Percentiles rank a stretch among this genome's conserved stretches.
Conservation (phyloP, 805 yeast species). For the Pichia nanzhaoensis region DNA sequence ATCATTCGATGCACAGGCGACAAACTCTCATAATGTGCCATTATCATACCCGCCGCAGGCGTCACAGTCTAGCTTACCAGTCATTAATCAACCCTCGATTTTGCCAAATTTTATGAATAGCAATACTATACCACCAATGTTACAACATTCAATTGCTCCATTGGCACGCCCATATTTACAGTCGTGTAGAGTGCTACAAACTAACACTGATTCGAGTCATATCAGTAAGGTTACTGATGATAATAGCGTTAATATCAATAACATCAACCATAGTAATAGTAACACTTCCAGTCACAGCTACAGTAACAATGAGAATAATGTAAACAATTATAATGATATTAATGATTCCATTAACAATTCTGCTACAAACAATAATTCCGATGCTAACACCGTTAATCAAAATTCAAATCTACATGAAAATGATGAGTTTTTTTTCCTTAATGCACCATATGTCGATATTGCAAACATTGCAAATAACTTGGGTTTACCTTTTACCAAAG, state of each 20-base stretch:
- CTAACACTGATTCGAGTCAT: background rate
- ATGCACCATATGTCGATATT: slow-evolving; percentile 17
- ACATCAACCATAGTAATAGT: no score
- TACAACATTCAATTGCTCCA: slow-evolving; percentile 5
- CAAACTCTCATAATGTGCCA: background rate
- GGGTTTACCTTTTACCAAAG: slow-evolving; percentile 24
- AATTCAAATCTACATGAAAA: slow-evolving; percentile 7
- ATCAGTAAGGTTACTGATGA: background rate
- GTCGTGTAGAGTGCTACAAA: background rate
- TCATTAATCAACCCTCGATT: background rate
- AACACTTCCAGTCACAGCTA: no score
- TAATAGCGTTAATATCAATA: background rate
- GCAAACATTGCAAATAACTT: slow-evolving; percentile 15
- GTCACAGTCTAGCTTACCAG: background rate
- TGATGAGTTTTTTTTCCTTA: slow-evolving; percentile 12
- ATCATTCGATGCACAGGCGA: background rate
- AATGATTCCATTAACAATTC: background rate
- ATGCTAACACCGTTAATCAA: background rate
- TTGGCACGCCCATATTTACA: slow-evolving; percentile 10
- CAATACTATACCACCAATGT: background rate
- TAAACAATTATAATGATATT: background rate
- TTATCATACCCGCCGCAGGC: background rate
- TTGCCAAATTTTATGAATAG: no score
- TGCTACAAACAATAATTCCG: background rate
- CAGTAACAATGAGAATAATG: background rate